Evolutionary conservation across 768 basidiomycete genomes (phyloP).

Genomic region (Panellus pusillus): DNA sequence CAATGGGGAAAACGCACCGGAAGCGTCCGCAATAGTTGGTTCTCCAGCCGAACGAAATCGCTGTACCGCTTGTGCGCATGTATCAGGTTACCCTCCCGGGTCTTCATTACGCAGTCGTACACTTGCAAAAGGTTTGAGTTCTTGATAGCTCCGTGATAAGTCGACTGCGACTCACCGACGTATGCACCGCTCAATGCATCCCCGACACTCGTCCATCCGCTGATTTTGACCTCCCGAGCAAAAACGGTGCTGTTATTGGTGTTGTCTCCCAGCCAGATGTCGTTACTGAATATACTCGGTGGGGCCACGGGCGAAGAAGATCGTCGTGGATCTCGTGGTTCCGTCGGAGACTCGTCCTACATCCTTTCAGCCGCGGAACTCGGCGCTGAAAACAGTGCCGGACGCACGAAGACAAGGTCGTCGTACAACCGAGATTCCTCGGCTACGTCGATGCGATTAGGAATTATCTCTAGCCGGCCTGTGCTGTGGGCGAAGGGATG

Average conservation of each 20-base stretch:
- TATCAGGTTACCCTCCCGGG: slow-evolving; percentile 65
- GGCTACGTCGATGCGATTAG: slow-evolving; percentile 61
- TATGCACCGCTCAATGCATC: slow-evolving; percentile 65
- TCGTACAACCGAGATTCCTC: slow-evolving; percentile 70
- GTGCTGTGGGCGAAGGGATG: slow-evolving; percentile 7
- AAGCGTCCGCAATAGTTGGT: slow-evolving; percentile 47
- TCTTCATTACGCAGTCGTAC: slow-evolving; percentile 69
- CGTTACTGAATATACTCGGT: slow-evolving; percentile 62
- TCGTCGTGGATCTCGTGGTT: slow-evolving; percentile 20
- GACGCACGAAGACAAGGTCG: slow-evolving; percentile 51
- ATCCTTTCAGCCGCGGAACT: too few relatives aligned
- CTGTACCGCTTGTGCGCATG: slow-evolving; percentile 69
- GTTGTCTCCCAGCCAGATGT: slow-evolving; percentile 71
- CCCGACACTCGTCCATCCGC: slow-evolving; percentile 73
- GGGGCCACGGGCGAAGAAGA: slow-evolving; percentile 33
- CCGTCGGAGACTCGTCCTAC: slow-evolving; percentile 9
- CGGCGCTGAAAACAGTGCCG: neutral
- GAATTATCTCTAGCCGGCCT: slow-evolving; percentile 52
- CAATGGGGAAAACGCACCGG: slow-evolving; percentile 41
- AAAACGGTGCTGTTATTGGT: slow-evolving; percentile 55
- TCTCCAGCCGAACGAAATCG: slow-evolving; percentile 58
- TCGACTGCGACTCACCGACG: slow-evolving; percentile 45
- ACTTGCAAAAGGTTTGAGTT: slow-evolving; percentile 33
- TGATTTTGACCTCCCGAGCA: slow-evolving; percentile 63
- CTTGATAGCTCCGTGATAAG: neutral